Percentiles rank a stretch among this genome's conserved stretches.
phyloP scores from a whole-genome alignment of 805 yeast genomes.

The Candida incommunis region DNA sequence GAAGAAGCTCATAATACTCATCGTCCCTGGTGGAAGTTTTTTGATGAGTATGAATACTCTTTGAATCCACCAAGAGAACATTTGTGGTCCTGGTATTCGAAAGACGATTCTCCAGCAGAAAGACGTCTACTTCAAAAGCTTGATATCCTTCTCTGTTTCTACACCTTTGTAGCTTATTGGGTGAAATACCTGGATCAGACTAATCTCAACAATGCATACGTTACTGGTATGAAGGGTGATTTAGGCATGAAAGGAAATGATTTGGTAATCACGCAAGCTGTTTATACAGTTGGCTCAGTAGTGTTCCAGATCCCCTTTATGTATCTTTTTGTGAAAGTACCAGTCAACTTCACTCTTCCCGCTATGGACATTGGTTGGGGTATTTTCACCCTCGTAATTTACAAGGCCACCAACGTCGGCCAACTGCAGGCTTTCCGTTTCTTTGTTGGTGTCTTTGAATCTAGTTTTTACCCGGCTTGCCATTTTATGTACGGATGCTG shows the following conservation, averaged over 20 bases:
- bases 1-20: background rate
- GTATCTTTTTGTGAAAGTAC: conserved; percentile 39
- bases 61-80: conserved; percentile 24
- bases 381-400: conserved; percentile 43
- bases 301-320: conserved; percentile 51
- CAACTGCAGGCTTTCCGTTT: conserved; percentile 51
- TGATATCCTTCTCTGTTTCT: conserved; percentile 38
- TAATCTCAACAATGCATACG: conserved; percentile 51
- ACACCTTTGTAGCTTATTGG: conserved; percentile 51
- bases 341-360: conserved; percentile 40
- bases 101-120: conserved; percentile 34
- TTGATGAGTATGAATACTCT: conserved; percentile 50
- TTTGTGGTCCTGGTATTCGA: conserved; percentile 45
- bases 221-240: conserved; percentile 26
- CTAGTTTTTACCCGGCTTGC: conserved; percentile 45
- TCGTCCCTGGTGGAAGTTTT: conserved; percentile 27
- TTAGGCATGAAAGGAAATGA: conserved; percentile 49
- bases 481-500: conserved; percentile 33
- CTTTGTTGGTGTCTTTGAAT: conserved; percentile 55
- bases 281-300: conserved; percentile 45
- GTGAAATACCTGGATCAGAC: conserved; percentile 49
- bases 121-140: conserved; percentile 35
- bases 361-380: conserved; percentile 55
- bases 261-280: conserved; percentile 39
- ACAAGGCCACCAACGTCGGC: conserved; percentile 32